Conservation (phyloP, 108 stramenopile species). For the Cyclotella sp. region DNA sequence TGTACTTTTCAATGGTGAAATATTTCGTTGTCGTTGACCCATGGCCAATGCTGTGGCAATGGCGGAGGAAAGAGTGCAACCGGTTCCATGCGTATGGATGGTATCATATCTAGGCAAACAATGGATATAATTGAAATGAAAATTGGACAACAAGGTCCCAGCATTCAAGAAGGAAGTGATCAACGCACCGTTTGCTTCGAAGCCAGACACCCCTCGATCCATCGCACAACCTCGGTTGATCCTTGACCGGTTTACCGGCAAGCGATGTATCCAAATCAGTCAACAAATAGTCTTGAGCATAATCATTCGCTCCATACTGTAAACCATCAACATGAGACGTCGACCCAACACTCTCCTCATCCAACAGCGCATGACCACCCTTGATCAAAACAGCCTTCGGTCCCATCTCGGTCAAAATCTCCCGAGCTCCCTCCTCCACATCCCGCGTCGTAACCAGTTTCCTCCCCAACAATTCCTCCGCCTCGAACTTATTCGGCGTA, state of each 20-base stretch:
- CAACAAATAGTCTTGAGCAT: slow-evolving; percentile 80
- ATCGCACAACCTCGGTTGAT: slow-evolving; percentile 69
- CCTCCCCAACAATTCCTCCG: slow-evolving; percentile 82
- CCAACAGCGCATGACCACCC: slow-evolving; percentile 83
- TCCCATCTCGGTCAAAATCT: slow-evolving; percentile 67
- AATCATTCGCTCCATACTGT: slow-evolving; percentile 37
- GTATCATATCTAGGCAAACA: slow-evolving; percentile 56
- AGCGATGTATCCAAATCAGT: slow-evolving; percentile 43
- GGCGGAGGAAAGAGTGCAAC: slow-evolving; percentile 90
- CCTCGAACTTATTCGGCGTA: slow-evolving; percentile 94
- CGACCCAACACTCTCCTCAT: slow-evolving; percentile 34
- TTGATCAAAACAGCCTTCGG: slow-evolving; percentile 88
- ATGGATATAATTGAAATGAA: neutral
- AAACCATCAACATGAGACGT: too few relatives aligned
- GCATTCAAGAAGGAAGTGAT: neutral
- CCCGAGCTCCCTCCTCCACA: slow-evolving; percentile 81
- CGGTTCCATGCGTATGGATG: slow-evolving; percentile 87
- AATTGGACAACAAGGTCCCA: neutral
- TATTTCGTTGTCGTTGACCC: slow-evolving; percentile 58
- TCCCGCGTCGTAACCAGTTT: slow-evolving; percentile 63
- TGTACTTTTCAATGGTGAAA: slow-evolving; percentile 2
- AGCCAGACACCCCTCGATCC: slow-evolving; percentile 82
- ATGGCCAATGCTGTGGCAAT: slow-evolving; percentile 87
- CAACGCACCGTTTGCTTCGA: slow-evolving; percentile 53
- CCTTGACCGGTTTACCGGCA: slow-evolving; percentile 47